Conservation (phyloP, 805 yeast genomes). For the Candida andamanensis region DNA sequence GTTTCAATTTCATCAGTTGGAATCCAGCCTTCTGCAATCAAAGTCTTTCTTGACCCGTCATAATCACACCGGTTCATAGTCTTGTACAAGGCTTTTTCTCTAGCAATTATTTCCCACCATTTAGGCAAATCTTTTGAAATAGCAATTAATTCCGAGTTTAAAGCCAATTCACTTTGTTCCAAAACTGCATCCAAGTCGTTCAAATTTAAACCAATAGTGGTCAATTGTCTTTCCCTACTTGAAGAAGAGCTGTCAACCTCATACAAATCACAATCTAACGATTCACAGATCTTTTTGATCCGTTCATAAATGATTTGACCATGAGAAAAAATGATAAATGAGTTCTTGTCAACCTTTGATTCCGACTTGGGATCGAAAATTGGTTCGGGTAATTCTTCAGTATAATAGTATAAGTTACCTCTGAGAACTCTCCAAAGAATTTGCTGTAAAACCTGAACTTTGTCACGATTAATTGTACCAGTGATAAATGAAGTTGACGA, state of each 20-base stretch:
- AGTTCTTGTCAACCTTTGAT: constrained; percentile 61
- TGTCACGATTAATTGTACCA: constrained; percentile 76
- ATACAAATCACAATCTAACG: constrained; percentile 78
- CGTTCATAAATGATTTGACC: constrained; percentile 71
- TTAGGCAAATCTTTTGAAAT: constrained; percentile 68
- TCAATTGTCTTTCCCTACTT: constrained; percentile 27
- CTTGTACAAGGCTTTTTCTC: constrained; percentile 80
- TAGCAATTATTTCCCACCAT: constrained; percentile 59
- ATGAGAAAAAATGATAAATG: constrained; percentile 87
- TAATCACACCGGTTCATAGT: constrained; percentile 75
- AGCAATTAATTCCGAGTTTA: constrained; percentile 72
- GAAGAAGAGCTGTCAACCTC: constrained; percentile 43
- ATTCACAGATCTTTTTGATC: constrained; percentile 79
- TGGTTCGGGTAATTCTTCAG: constrained; percentile 65
- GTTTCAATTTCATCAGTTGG: constrained; percentile 70
- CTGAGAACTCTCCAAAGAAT: constrained; percentile 90
- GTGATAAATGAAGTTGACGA: constrained; percentile 44
- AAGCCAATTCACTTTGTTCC: constrained; percentile 47
- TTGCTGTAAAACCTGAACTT: constrained; percentile 66
- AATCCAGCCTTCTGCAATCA: constrained; percentile 96
- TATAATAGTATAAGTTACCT: constrained; percentile 81
- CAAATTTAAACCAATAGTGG: constrained; percentile 22
- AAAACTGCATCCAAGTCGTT: constrained; percentile 32
- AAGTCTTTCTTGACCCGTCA: constrained; percentile 77
- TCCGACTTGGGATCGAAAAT: constrained; percentile 59